phyloP scores from a whole-genome alignment of 306 rosid genomes.

The Cajanus cajan region DNA sequence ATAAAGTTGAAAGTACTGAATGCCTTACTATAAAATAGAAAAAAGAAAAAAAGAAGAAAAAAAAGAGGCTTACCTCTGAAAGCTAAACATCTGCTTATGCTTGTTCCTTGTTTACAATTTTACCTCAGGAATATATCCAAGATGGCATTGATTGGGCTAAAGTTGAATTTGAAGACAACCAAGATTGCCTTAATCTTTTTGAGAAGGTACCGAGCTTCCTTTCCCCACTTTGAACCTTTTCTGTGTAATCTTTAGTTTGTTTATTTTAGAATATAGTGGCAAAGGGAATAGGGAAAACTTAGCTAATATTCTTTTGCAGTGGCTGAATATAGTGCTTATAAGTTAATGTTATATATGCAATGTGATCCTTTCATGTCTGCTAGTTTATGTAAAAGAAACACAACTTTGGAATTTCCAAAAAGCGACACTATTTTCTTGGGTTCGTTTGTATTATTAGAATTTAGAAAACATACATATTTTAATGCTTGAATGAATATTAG shows the following conservation, averaged over 20 bases:
- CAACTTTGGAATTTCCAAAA: neutral
- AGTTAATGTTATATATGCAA: too few relatives aligned
- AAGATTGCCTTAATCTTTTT: slow-evolving; percentile 92
- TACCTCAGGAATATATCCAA: slow-evolving; percentile 86
- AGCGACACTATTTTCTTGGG: neutral
- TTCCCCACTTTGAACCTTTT: neutral
- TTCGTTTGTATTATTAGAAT: neutral
- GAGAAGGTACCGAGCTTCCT: slow-evolving; percentile 66
- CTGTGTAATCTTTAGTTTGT: neutral
- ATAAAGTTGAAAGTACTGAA: neutral
- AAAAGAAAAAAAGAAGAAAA: too few relatives aligned
- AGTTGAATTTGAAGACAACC: slow-evolving; percentile 99
- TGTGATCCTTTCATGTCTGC: neutral
- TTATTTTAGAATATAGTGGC: neutral
- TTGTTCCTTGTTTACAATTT: slow-evolving; percentile 8
- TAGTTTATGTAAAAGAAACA: neutral
- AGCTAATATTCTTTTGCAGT: neutral
- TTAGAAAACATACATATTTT: neutral
- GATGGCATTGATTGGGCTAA: slow-evolving; percentile 99
- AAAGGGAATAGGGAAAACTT: neutral
- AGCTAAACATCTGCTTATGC: slow-evolving; percentile 5
- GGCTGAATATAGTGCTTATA: neutral
- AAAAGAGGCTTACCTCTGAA: neutral
- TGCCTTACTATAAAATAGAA: neutral
- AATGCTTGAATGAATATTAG: neutral